A percentile compares a stretch with the other conserved stretches of the same genome.
Evolutionary conservation across 2,329 filamentous ascomycete species (phyloP).

Genomic region (Tothia fuscella): DNA sequence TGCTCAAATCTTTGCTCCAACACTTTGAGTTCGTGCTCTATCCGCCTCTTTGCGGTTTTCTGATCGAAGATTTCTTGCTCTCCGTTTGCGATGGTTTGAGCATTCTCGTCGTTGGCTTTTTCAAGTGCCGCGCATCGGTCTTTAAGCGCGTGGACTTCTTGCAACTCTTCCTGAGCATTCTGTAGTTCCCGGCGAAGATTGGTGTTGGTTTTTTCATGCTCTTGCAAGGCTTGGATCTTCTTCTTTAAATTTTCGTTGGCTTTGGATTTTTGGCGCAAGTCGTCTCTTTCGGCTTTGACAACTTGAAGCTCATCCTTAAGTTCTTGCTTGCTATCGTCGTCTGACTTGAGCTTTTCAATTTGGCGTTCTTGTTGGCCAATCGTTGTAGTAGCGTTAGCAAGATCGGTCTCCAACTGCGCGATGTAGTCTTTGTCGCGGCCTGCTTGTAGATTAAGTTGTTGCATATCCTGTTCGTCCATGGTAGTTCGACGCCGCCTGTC

Average conservation of each 20-base stretch:
- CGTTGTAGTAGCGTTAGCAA: conserved; percentile 31
- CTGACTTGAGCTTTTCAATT: conserved; percentile 30
- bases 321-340: conserved; percentile 33
- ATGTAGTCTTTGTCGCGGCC: conserved; percentile 36
- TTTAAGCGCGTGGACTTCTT: conserved; percentile 33
- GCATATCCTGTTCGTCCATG: conserved; percentile 29
- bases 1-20: conserved; percentile 36
- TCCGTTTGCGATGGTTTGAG: conserved; percentile 36
- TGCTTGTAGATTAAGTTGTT: conserved; percentile 9
- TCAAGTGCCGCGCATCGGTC: conserved; percentile 33
- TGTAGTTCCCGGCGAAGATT: conserved; percentile 34
- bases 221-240: conserved; percentile 39
- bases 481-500: conserved; percentile 27
- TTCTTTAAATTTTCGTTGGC: conserved; percentile 42
- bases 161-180: conserved; percentile 30
- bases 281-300: conserved; percentile 36
- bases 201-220: conserved; percentile 33
- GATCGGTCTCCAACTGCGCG: conserved; percentile 35
- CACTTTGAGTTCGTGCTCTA: conserved; percentile 36
- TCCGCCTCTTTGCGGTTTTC: conserved; percentile 34
- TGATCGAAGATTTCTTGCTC: conserved; percentile 41
- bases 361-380: conserved; percentile 35
- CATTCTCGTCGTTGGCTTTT: conserved; percentile 40
- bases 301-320: conserved; percentile 40
- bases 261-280: conserved; percentile 36